Conservation (phyloP, 768 basidiomycete genomes). For the Phallus indusiatus region DNA sequence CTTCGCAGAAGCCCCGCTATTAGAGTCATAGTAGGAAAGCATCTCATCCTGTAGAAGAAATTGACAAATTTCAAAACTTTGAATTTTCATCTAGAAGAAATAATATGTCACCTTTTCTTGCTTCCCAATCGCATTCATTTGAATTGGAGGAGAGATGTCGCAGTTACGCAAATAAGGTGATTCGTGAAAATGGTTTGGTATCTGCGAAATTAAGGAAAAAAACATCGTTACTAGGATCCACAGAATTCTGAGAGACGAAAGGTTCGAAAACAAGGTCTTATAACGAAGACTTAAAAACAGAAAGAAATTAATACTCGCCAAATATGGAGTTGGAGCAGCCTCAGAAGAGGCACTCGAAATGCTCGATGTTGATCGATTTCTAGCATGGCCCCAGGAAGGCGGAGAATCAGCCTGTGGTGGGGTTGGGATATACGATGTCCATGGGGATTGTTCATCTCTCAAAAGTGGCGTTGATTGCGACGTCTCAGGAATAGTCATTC, state of each 20-base stretch:
- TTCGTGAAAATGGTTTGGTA: not conserved
- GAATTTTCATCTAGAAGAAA: not conserved
- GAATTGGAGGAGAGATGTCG: not conserved
- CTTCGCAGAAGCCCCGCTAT: not conserved
- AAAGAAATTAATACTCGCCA: conserved; percentile 6
- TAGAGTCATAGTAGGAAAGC: not conserved
- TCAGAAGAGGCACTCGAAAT: conserved; percentile 5
- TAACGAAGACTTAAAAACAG: not conserved
- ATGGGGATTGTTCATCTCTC: not conserved
- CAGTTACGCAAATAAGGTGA: not conserved
- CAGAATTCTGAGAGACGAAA: not conserved
- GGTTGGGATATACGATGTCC: not conserved
- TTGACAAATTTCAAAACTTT: not conserved
- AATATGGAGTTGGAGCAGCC: not conserved
- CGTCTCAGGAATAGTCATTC: not conserved
- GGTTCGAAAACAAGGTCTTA: not conserved
- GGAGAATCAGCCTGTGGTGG: not conserved
- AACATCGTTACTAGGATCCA: conserved; percentile 10
- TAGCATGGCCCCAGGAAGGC: not conserved
- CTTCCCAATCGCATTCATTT: not conserved
- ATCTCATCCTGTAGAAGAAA: not conserved
- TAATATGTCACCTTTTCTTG: not conserved
- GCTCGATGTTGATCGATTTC: not conserved
- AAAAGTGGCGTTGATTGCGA: not conserved
- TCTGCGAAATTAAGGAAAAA: conserved; percentile 1